Percentiles rank a stretch among this genome's conserved stretches.
Conservation (phyloP, 1,284 basidiomycete species). For the Malassezia arunalokei region DNA sequence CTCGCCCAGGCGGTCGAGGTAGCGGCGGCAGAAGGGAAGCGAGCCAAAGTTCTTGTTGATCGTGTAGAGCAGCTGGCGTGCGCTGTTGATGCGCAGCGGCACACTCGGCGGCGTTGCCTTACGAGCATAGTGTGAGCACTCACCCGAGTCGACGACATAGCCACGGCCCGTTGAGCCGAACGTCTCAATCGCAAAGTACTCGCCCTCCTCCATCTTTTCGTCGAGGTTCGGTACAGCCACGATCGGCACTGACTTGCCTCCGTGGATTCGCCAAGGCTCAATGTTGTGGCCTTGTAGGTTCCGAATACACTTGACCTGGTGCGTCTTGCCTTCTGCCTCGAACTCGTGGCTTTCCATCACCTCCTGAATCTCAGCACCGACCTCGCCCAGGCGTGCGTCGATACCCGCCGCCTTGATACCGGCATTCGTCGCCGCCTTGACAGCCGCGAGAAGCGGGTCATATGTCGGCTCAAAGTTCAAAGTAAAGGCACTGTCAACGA, state of each 20-base stretch:
- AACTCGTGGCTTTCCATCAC: conserved; percentile 99
- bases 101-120: conserved; percentile 55
- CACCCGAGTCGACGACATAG: conserved; percentile 73
- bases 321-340: conserved; percentile 68
- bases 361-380: conserved; percentile 86
- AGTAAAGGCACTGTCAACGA: conserved; percentile 91
- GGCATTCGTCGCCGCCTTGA: conserved; percentile 83
- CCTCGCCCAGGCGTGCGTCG: conserved; percentile 82
- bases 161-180: conserved; percentile 96
- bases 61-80: conserved; percentile 70
- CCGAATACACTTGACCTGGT: conserved; percentile 51
- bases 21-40: conserved; percentile 86
- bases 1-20: conserved; percentile 72
- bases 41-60: conserved; percentile 93
- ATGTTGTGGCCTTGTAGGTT: conserved; percentile 46
- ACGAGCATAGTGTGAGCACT: conserved; percentile 73
- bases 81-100: conserved; percentile 60
- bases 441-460: conserved; percentile 76
- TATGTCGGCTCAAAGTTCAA: conserved; percentile 78
- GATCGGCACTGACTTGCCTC: conserved; percentile 71
- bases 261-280: conserved; percentile 40
- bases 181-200: conserved; percentile 98
- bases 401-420: conserved; percentile 71
- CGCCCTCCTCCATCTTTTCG: conserved; percentile 97
- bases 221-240: conserved; percentile 65